These are phyloP conservation scores for Umbelopsis sp. DNA, from an alignment of 371 early-diverging fungal genomes.

Conservation along the genomic window DNA sequence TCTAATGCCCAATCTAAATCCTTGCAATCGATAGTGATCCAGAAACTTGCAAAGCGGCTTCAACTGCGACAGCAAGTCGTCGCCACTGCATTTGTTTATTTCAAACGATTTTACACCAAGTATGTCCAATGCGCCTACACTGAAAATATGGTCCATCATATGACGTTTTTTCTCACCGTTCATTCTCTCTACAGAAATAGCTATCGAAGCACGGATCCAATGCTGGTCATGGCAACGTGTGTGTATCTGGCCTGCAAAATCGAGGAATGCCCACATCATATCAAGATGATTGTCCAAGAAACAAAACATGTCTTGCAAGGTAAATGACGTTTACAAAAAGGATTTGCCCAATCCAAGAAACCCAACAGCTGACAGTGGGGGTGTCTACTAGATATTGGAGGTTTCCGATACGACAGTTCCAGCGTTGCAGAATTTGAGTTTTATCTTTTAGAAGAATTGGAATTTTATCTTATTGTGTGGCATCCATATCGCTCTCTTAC, in stretches of 20 bases:
- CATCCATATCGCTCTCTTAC: constrained; percentile 85
- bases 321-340: constrained; percentile 27
- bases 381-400: constrained; percentile 39
- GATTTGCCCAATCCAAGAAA: background rate
- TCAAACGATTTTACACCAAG: constrained; percentile 89
- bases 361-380: background rate
- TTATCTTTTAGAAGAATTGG: constrained; percentile 85
- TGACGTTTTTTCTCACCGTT: background rate
- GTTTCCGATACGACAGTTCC: constrained; percentile 73
- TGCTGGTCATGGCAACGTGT: constrained; percentile 78
- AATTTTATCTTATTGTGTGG: constrained; percentile 84
- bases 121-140: constrained; percentile 36
- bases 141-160: background rate
- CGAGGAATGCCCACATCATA: constrained; percentile 88
- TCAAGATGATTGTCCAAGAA: constrained; percentile 77
- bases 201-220: constrained; percentile 73
- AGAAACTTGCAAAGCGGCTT: constrained; percentile 74
- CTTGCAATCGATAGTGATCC: constrained; percentile 60
- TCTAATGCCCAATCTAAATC: background rate
- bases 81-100: constrained; percentile 86
- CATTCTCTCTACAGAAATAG: constrained; percentile 57
- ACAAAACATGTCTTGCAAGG: constrained; percentile 66
- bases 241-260: constrained; percentile 89
- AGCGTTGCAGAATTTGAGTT: constrained; percentile 91
- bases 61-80: constrained; percentile 81